These are phyloP conservation scores for Tricholoma hemisulphureum DNA, from an alignment of 768 basidiomycete species.

Conservation along the genomic window DNA sequence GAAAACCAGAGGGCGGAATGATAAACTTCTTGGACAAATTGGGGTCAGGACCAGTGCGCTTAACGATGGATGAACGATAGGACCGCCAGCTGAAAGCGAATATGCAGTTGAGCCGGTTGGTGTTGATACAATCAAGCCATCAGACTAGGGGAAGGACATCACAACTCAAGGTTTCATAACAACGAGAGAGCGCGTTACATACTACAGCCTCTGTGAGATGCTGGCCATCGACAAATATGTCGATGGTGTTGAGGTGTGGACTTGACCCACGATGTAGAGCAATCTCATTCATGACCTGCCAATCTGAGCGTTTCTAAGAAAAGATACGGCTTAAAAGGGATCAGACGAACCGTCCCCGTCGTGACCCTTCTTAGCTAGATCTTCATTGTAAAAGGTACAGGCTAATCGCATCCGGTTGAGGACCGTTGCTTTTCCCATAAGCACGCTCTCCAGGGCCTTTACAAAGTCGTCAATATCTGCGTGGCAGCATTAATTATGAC, in stretches of 20 bases:
- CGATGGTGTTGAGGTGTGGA: slow-evolving; percentile 89
- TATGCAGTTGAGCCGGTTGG: slow-evolving; percentile 97
- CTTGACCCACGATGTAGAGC: slow-evolving; percentile 89
- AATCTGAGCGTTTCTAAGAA: slow-evolving; percentile 47
- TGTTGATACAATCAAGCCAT: slow-evolving; percentile 91
- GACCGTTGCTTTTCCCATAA: slow-evolving; percentile 75
- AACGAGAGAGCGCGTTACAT: slow-evolving; percentile 32
- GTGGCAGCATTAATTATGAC: slow-evolving; percentile 1
- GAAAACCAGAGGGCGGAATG: slow-evolving; percentile 89
- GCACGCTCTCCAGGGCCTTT: slow-evolving; percentile 76
- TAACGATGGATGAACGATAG: slow-evolving; percentile 91
- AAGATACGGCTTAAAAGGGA: background rate
- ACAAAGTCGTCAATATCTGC: slow-evolving; percentile 87
- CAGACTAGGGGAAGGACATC: slow-evolving; percentile 55
- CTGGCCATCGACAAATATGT: slow-evolving; percentile 91
- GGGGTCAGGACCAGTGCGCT: slow-evolving; percentile 90
- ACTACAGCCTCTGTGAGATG: slow-evolving; percentile 95
- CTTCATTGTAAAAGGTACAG: slow-evolving; percentile 69
- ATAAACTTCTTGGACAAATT: slow-evolving; percentile 91
- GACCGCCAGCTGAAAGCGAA: slow-evolving; percentile 92
- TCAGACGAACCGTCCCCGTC: slow-evolving; percentile 54
- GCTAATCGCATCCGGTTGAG: slow-evolving; percentile 89
- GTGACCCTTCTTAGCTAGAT: slow-evolving; percentile 53
- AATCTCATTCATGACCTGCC: slow-evolving; percentile 98
- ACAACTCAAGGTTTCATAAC: background rate